phyloP scores from a whole-genome alignment of 352 stramenopile species.

The Phytophthora idaei region DNA sequence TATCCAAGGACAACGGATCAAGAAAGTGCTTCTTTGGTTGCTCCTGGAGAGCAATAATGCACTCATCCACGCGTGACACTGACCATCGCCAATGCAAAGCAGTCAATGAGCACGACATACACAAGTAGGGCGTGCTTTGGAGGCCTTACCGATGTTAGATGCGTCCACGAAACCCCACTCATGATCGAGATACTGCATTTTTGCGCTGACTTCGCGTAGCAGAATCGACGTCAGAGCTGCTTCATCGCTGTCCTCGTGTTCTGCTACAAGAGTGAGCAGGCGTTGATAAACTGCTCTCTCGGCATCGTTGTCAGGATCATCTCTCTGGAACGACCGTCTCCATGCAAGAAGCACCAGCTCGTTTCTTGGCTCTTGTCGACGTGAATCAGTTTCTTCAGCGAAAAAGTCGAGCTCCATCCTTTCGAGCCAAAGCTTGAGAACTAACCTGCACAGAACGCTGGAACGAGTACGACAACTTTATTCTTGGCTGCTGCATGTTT shows the following conservation, averaged over 20 bases:
- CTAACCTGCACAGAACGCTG: neutral
- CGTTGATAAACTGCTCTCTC: constrained; percentile 26
- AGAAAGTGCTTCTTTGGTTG: constrained; percentile 65
- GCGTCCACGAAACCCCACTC: constrained; percentile 63
- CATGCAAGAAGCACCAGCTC: constrained; percentile 23
- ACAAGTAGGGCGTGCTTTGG: neutral
- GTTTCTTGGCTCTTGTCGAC: neutral
- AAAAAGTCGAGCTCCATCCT: constrained; percentile 16
- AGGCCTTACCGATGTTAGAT: constrained; percentile 52
- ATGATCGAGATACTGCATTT: constrained; percentile 46
- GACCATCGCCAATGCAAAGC: neutral
- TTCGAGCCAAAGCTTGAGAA: neutral
- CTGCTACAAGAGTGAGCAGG: constrained; percentile 24
- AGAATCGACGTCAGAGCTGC: constrained; percentile 15
- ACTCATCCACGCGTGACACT: constrained; percentile 67
- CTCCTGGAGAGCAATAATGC: constrained; percentile 63
- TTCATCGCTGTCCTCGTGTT: constrained; percentile 21
- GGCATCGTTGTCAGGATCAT: constrained; percentile 18
- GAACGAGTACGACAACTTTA: constrained; percentile 6
- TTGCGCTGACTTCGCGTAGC: constrained; percentile 41
- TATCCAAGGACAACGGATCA: constrained; percentile 66
- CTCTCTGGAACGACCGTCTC: constrained; percentile 26
- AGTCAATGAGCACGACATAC: neutral
- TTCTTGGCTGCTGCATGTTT: constrained; percentile 14
- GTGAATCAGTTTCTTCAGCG: constrained; percentile 4